Percentiles rank a stretch among this genome's conserved stretches.
These are phyloP conservation scores for Rhodocollybia butyracea DNA, from an alignment of 768 basidiomycete genomes.

Conservation along the genomic window DNA sequence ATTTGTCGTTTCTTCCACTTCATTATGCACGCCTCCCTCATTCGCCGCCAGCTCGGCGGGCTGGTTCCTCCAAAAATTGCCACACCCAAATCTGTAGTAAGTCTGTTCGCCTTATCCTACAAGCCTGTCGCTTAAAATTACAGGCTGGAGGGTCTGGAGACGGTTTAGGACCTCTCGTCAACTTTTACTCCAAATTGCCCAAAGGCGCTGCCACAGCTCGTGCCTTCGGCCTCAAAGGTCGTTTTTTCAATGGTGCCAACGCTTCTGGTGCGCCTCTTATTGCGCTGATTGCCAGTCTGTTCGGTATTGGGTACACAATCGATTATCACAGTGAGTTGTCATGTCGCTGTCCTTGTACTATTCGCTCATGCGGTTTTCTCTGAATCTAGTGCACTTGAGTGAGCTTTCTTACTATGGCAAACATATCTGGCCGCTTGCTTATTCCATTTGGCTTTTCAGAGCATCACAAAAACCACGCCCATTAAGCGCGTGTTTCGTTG, in stretches of 20 bases:
- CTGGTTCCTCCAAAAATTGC: constrained; percentile 96
- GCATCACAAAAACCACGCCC: constrained; percentile 90
- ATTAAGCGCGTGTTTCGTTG: constrained; percentile 36
- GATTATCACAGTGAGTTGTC: constrained; percentile 82
- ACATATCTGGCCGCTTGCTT: neutral
- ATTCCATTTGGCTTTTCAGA: constrained; percentile 38
- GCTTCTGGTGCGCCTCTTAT: constrained; percentile 72
- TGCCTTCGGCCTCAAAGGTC: constrained; percentile 69
- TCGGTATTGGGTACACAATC: constrained; percentile 79
- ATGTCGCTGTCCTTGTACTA: neutral
- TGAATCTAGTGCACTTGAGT: constrained; percentile 75
- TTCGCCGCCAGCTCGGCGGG: constrained; percentile 79
- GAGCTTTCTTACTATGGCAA: constrained; percentile 25
- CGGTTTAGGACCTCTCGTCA: constrained; percentile 80
- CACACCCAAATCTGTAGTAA: constrained; percentile 82
- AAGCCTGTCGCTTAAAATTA: constrained; percentile 11
- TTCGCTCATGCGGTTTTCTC: constrained; percentile 11
- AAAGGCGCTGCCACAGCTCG: constrained; percentile 74
- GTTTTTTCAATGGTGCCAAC: constrained; percentile 83
- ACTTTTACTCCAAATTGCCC: constrained; percentile 96
- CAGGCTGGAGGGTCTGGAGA: constrained; percentile 82
- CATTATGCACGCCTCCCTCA: constrained; percentile 79
- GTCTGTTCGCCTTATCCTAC: constrained; percentile 22
- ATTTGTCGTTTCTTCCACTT: constrained; percentile 6
- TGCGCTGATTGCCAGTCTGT: constrained; percentile 59